A percentile compares a stretch with the other conserved stretches of the same genome.
Conservation (phyloP, 75 land plant genomes). For the Picea glauca region DNA sequence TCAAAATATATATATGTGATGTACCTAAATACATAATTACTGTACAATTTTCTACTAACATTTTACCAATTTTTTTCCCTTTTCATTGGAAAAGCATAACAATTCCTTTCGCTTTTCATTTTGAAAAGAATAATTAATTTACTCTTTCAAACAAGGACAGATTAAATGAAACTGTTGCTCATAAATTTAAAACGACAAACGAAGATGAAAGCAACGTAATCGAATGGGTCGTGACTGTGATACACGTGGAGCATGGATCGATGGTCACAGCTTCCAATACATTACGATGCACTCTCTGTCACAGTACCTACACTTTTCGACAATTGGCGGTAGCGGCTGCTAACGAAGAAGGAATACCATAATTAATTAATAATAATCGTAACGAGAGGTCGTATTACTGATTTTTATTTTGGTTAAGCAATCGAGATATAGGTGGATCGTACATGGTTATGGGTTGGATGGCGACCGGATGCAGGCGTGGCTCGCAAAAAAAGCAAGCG, state of each 20-base stretch:
- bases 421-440: background rate
- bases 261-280: background rate
- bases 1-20: too few species aligned
- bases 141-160: too few species aligned
- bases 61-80: too few species aligned
- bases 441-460: background rate
- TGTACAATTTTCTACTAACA: too few species aligned
- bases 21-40: too few species aligned
- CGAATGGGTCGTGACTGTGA: background rate
- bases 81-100: too few species aligned
- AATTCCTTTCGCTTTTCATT: too few species aligned
- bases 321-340: background rate
- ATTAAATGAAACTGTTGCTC: too few species aligned
- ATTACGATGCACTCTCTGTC: background rate
- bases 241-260: background rate
- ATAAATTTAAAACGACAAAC: too few species aligned
- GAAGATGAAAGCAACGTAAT: too few species aligned
- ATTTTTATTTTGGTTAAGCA: background rate
- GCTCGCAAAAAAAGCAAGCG: background rate
- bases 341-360: background rate
- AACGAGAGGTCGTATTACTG: background rate
- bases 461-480: slow-evolving; percentile 6
- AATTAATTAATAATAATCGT: slow-evolving; percentile 2
- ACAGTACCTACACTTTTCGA: background rate
- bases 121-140: too few species aligned